A percentile compares a stretch with the other conserved stretches of the same genome.
phyloP scores from a whole-genome alignment of 768 basidiomycete genomes.

The Leccinum broughii region DNA sequence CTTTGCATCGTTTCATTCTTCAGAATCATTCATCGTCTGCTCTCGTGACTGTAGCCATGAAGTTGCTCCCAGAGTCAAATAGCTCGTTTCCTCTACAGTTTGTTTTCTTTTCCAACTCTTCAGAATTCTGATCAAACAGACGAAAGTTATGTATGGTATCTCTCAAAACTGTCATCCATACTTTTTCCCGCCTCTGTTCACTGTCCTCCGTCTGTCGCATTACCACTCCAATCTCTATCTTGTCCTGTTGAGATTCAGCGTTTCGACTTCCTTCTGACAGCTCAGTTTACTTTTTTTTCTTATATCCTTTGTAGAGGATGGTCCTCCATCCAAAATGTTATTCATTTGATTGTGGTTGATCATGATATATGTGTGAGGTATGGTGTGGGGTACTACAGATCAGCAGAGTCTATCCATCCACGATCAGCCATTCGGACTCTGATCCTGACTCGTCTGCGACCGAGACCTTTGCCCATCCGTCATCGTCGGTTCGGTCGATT shows the following conservation, averaged over 20 bases:
- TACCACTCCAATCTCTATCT: conserved; percentile 18
- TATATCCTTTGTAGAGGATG: conserved; percentile 36
- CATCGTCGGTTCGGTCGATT: conserved; percentile 37
- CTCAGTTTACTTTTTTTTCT: conserved; percentile 22
- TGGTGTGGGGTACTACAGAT: conserved; percentile 22
- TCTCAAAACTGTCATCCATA: conserved; percentile 32
- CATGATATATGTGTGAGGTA: conserved; percentile 16
- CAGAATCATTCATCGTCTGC: conserved; percentile 26
- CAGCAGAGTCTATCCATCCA: conserved; percentile 44
- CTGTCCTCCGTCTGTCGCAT: conserved; percentile 21
- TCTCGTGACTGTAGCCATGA: conserved; percentile 37
- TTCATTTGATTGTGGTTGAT: conserved; percentile 16
- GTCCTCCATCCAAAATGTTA: conserved; percentile 30
- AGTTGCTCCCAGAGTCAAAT: conserved; percentile 21
- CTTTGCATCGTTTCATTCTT: conserved; percentile 29
- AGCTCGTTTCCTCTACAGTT: conserved; percentile 19
- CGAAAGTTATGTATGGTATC: conserved; percentile 36
- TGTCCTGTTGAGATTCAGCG: conserved; percentile 29
- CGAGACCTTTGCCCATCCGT: conserved; percentile 78
- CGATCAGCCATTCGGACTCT: conserved; percentile 91
- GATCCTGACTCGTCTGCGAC: conserved; percentile 66
- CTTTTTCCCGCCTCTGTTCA: conserved; percentile 28
- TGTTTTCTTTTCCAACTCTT: conserved; percentile 27
- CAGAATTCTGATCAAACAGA: conserved; percentile 35
- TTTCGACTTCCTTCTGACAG: conserved; percentile 20